Evolutionary conservation across 225 moss, liverwort and hornwort species (phyloP), one percentile per base, ranked within the genome.

Genomic region (Lunularia cruciata): DNA sequence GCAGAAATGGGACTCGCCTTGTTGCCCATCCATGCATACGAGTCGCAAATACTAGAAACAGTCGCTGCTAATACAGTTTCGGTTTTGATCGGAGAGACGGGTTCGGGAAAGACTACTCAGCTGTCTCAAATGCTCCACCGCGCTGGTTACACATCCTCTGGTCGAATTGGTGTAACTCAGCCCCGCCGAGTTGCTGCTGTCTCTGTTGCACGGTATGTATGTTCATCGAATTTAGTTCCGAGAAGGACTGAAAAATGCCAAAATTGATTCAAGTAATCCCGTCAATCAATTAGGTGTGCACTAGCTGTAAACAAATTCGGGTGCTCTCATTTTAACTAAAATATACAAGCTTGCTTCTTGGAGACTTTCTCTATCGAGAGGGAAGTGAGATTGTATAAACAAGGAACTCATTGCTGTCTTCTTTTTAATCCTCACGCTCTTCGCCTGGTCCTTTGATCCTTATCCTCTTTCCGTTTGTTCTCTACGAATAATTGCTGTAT

Each of bases 131-230:
- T 96, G 60, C 87, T 96, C 3, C 84, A 92, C 79, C 80, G 82
- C 61, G 96, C 87, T 19, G 92, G 89, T 40, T 90, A 96, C 73
- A 89, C 89, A 8, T 79, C 65, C 39, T 65, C 83, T 71, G 92
- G 89, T 53, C 69, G 83, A 40, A 89, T 96, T 36, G 96, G 86
- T 5, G 75, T 96, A 3, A 96, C 96, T 32, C 92, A 96, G 74
- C 96, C 96, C 55, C 92, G 92, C 47, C 83, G 96, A 66, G 96
- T 92, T 74, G 92, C 96, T 60, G 96, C 96, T 27, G 96, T 96
- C 58, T 87, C 96, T 28, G 92, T 96, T 65, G 83, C 96, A 40
- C 70, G 77, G 82, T 82, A 72, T 43, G 51, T 38, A n/a, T 18
- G 2, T 22, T 12, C 7, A 16, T 4, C 5, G 49, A 32, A 11